phyloP scores from a whole-genome alignment of 73 alveolate genomes.

The Uronychia binucleata region DNA sequence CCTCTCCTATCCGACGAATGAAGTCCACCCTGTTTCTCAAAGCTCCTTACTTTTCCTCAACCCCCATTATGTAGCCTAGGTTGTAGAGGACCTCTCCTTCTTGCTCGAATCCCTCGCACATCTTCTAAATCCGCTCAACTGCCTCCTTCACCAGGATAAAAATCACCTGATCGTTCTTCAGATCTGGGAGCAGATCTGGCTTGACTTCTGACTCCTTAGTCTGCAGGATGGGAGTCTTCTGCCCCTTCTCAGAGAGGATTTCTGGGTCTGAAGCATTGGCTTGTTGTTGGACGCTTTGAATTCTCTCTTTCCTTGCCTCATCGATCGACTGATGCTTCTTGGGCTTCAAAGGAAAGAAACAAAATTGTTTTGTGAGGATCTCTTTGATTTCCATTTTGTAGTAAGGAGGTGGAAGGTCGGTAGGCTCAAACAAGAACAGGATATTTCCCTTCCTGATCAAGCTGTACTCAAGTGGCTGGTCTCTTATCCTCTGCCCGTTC shows the following conservation, averaged over 20 bases:
- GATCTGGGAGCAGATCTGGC: not conserved
- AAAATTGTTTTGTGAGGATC: not conserved
- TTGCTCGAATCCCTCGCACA: not conserved
- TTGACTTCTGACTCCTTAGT: not conserved
- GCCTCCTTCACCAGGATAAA: not conserved
- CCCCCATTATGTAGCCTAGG: not conserved
- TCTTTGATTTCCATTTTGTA: not conserved
- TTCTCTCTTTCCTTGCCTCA: not conserved
- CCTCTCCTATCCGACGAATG: not conserved
- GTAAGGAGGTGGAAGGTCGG: not conserved
- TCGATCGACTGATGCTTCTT: not conserved
- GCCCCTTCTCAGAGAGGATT: not conserved
- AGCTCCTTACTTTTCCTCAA: not conserved
- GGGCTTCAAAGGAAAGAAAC: not conserved
- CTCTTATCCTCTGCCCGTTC: not conserved
- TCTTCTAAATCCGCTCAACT: not conserved
- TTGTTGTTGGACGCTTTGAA: not conserved
- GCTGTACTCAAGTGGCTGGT: not conserved
- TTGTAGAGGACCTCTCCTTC: not conserved
- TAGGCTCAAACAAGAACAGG: not conserved
- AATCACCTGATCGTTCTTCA: not conserved
- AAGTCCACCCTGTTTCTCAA: not conserved
- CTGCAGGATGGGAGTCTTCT: not conserved
- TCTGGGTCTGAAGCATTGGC: not conserved
- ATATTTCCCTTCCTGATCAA: not conserved